phyloP scores from a whole-genome alignment of 2,329 filamentous ascomycete species.

The Alternaria sp. region DNA sequence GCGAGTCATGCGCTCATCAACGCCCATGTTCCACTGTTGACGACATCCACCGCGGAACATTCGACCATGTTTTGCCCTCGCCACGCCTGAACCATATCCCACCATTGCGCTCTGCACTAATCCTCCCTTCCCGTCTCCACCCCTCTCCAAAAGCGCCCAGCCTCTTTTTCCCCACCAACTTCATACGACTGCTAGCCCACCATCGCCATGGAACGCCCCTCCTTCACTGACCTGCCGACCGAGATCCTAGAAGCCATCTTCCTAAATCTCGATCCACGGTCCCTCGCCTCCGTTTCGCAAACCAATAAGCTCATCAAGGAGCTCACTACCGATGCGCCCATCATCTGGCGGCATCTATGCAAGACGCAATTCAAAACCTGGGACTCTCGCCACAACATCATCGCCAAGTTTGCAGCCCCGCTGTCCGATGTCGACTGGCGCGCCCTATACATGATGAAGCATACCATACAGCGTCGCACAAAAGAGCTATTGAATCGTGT shows the following conservation, averaged over 20 bases:
- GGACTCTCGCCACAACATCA: slow-evolving; percentile 61
- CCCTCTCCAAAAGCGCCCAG: not conserved
- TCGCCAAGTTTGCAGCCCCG: slow-evolving; percentile 51
- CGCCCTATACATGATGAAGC: slow-evolving; percentile 52
- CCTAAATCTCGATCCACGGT: slow-evolving; percentile 63
- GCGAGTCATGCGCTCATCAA: slow-evolving; percentile 29
- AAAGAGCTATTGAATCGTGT: slow-evolving; percentile 67
- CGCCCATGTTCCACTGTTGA: slow-evolving; percentile 21
- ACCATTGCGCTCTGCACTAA: not conserved
- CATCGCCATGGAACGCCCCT: slow-evolving; percentile 22
- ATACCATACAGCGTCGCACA: slow-evolving; percentile 47
- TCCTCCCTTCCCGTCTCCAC: not conserved
- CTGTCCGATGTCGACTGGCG: slow-evolving; percentile 77
- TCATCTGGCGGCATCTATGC: slow-evolving; percentile 85
- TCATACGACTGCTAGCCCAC: not conserved
- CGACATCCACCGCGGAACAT: slow-evolving; percentile 22
- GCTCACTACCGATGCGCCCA: slow-evolving; percentile 72
- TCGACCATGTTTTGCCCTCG: slow-evolving; percentile 3
- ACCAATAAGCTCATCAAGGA: slow-evolving; percentile 70
- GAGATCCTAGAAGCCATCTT: slow-evolving; percentile 87
- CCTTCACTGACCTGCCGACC: slow-evolving; percentile 68
- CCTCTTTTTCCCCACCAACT: slow-evolving; percentile 1
- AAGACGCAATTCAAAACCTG: slow-evolving; percentile 74
- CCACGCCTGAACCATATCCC: slow-evolving; percentile 3
- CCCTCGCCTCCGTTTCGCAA: slow-evolving; percentile 63